Conservation (phyloP, 2,329 filamentous ascomycete genomes). For the Colletotrichum sp. region DNA sequence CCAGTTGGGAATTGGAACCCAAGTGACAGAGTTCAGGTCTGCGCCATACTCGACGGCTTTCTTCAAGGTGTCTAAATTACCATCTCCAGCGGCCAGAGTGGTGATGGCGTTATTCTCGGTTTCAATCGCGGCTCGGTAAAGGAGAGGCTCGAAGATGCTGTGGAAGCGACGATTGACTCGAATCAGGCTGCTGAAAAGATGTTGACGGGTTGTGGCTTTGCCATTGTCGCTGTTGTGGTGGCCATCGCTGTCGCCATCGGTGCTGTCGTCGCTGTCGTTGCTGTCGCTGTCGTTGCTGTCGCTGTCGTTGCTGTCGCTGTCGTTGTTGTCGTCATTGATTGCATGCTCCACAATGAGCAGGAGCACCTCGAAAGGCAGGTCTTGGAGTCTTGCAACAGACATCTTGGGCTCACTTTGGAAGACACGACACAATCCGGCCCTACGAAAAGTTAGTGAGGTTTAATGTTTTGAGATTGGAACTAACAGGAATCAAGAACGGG, state of each 20-base stretch:
- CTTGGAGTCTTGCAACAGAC: background rate
- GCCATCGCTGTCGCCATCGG: no score
- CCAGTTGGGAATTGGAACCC: background rate
- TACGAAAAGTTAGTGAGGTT: background rate
- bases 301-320: no score
- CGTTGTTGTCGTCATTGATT: no score
- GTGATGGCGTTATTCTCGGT: background rate
- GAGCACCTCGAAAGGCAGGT: background rate
- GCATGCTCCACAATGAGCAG: background rate
- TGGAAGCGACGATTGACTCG: background rate
- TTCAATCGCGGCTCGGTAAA: background rate
- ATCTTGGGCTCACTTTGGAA: background rate
- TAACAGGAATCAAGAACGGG: background rate
- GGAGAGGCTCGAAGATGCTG: background rate
- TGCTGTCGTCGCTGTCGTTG: background rate
- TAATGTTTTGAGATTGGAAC: accelerated
- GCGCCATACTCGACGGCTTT: background rate
- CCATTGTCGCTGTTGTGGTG: background rate
- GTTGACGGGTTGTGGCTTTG: accelerated
- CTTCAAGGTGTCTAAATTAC: accelerated
- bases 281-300: no score
- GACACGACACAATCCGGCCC: background rate
- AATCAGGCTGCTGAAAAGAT: accelerated
- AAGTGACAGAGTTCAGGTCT: accelerated
- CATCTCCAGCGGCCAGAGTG: background rate